A percentile compares a stretch with the other conserved stretches of the same genome.
Conservation (phyloP, 495 filamentous ascomycete species). For the Neurospora discreta region DNA sequence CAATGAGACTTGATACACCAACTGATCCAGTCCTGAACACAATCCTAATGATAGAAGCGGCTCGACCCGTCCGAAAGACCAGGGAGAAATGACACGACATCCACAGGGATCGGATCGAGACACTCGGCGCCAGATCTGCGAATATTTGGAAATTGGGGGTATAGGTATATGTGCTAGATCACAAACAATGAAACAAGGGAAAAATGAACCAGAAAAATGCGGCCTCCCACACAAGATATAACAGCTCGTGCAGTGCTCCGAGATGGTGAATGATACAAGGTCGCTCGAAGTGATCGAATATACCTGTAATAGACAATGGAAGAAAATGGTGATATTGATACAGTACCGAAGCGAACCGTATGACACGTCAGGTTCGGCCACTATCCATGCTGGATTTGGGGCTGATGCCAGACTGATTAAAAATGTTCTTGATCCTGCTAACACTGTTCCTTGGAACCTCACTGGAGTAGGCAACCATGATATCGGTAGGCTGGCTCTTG, state of each 20-base stretch:
- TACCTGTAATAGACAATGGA: background rate
- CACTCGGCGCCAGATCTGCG: background rate
- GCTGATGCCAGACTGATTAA: conserved; percentile 30
- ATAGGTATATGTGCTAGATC: background rate
- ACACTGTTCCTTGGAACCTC: conserved; percentile 25
- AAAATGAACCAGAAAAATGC: background rate
- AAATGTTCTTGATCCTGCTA: conserved; percentile 38
- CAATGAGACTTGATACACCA: background rate
- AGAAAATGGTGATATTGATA: conserved; percentile 7
- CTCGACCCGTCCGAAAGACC: background rate
- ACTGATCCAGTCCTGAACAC: background rate
- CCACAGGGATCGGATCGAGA: background rate
- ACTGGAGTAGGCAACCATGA: conserved; percentile 37
- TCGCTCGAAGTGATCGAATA: conserved; percentile 2
- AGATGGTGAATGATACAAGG: background rate
- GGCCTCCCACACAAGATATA: background rate
- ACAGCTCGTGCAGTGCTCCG: background rate
- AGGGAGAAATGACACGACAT: background rate
- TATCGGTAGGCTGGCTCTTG: conserved; percentile 43
- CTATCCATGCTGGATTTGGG: conserved; percentile 37
- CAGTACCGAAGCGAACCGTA: conserved; percentile 1
- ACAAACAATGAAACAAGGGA: background rate
- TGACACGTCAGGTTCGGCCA: conserved; percentile 9
- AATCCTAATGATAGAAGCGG: background rate
- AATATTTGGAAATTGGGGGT: background rate